A percentile compares a stretch with the other conserved stretches of the same genome.
Conservation (phyloP, 495 filamentous ascomycete genomes). For the Hyaloscypha hepaticicola region DNA sequence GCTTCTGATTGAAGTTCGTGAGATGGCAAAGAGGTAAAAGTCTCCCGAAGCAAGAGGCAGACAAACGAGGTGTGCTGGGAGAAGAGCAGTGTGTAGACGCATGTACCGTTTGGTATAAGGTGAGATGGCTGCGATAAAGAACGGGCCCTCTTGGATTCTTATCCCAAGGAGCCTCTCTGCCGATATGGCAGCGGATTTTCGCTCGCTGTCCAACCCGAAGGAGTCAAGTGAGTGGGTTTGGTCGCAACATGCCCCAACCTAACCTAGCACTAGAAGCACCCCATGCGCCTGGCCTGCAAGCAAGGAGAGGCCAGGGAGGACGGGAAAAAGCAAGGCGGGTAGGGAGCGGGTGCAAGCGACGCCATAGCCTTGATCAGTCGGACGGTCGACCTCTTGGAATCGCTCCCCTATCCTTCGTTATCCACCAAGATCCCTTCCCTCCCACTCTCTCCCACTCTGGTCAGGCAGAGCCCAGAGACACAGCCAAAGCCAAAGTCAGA, state of each 20-base stretch:
- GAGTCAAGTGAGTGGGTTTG: conserved; percentile 1
- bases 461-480: no score
- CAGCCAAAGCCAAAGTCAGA: background rate
- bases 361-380: background rate
- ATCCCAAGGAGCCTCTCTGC: conserved; percentile 21
- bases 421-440: no score
- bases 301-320: conserved; percentile 16
- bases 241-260: conserved; percentile 5
- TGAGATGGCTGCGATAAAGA: conserved; percentile 20
- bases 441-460: no score
- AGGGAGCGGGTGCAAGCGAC: conserved; percentile 27
- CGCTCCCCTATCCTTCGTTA: no score
- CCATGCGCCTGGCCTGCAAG: conserved; percentile 16
- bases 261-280: no score
- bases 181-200: conserved; percentile 18
- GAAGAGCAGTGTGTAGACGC: background rate
- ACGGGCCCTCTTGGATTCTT: conserved; percentile 27
- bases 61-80: background rate
- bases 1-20: conserved; percentile 1
- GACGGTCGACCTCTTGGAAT: background rate
- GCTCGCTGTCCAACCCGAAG: background rate
- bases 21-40: background rate
- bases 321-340: conserved; percentile 23
- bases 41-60: conserved; percentile 6
- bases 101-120: conserved; percentile 19